A percentile compares a stretch with the other conserved stretches of the same genome.
Conservation (phyloP, 2,329 filamentous ascomycete genomes). For the Colletotrichum viniferum region DNA sequence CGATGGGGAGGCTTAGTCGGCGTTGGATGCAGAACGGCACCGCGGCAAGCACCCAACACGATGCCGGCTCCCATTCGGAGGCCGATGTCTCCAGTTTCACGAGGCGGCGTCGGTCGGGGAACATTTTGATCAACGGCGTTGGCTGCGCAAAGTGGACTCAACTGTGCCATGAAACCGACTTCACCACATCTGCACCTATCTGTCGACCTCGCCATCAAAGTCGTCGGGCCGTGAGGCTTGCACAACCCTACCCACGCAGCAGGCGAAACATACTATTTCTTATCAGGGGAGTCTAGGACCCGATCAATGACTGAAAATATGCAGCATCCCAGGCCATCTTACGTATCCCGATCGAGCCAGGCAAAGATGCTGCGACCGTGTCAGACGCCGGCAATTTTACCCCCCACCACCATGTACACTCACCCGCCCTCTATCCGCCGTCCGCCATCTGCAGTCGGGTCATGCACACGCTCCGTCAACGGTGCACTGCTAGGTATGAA, state of each 20-base stretch:
- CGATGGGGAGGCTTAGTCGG: constrained; percentile 6
- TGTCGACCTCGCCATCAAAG: neutral
- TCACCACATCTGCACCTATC: neutral
- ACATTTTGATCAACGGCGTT: neutral
- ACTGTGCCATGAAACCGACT: neutral
- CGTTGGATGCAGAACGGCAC: constrained; percentile 6
- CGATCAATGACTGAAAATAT: neutral
- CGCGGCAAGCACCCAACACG: neutral
- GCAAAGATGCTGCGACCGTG: neutral
- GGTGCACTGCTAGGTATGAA: neutral
- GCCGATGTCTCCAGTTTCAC: neutral
- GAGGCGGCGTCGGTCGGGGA: neutral
- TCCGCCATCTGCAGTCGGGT: neutral
- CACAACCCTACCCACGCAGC: neutral
- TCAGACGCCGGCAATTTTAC: constrained; percentile 4
- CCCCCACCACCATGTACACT: neutral
- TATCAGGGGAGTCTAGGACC: neutral
- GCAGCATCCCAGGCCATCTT: constrained; percentile 7
- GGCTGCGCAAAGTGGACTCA: neutral
- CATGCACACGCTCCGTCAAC: constrained; percentile 12
- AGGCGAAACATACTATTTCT: neutral
- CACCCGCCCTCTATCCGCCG: neutral
- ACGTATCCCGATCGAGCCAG: neutral
- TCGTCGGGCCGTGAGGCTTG: neutral
- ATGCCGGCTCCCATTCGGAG: neutral